phyloP scores from a whole-genome alignment of 257 asterid genomes.

The Solanum dulcamara region DNA sequence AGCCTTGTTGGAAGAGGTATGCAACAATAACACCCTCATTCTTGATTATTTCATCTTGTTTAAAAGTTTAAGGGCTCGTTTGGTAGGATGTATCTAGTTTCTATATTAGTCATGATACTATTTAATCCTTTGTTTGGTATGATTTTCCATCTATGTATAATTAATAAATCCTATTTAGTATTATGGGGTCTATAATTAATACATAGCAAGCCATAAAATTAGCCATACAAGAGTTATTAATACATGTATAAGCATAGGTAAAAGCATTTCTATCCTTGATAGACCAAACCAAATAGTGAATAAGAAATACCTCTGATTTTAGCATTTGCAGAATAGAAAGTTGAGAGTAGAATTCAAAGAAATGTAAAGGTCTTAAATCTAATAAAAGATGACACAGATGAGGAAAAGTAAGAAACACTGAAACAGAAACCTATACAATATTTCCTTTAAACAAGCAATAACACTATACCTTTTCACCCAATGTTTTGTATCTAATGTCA shows the following conservation, averaged over 20 bases:
- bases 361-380: neutral
- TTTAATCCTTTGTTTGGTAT: too few relatives aligned
- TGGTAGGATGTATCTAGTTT: neutral
- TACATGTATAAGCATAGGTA: too few relatives aligned
- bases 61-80: neutral
- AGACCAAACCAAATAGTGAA: too few relatives aligned
- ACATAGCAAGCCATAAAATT: too few relatives aligned
- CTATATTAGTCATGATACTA: too few relatives aligned
- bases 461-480: neutral
- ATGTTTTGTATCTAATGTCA: neutral
- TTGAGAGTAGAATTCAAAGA: neutral
- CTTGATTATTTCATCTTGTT: neutral
- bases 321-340: neutral
- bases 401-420: neutral
- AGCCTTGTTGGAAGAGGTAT: conserved; percentile 62
- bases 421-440: neutral
- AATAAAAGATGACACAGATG: neutral
- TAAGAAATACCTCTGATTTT: too few relatives aligned
- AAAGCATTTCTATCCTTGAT: too few relatives aligned
- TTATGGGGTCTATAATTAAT: too few relatives aligned
- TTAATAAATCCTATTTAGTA: too few relatives aligned
- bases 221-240: too few relatives aligned
- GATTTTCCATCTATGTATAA: too few relatives aligned
- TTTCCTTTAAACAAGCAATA: neutral
- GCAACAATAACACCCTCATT: neutral